Base-by-base conservation (phyloP, 257 asterid genomes). In the Apocynum venetum region DNA sequence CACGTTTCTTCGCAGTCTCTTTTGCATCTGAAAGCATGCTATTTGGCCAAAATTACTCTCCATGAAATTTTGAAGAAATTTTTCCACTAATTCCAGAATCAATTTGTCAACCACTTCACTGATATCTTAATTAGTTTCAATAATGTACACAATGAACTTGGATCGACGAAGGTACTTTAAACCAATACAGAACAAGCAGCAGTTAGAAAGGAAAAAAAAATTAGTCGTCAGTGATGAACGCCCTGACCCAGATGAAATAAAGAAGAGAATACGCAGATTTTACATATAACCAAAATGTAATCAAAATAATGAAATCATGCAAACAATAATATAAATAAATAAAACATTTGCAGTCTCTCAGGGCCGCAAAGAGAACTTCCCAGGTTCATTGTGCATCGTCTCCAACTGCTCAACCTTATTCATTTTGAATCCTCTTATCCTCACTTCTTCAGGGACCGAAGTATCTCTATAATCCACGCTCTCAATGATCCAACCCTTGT, bases 401-500 rank as follows among this genome's bases (percentile, higher is more conserved):
- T 89, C 95, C 87, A 90, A 60, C 85, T 96, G 99, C 87, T 93
- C 97, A 13, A 85, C 83, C 77, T 87, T 92, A 78, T 86, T 88
- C 70, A 91, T 86, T 77, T 82, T 88, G 86, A 91, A 96, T 67
- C 98, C 98, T 75, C 99, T 89, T 82, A 93, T 96, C 80, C 99
- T 89, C 78, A 91, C 87, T 80, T 96, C 98, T 84, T 96, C 99
- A 15, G 95, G 91, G 68, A 78, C 78, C 4, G 97, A 87, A 73
- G 88, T 82, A 74, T 91, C 95, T 83, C 84, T 90, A 36, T 55
- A 87, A 81, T 96, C 97, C 38, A 96, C 97, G 15, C 82, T 80
- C 79, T 96, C 98, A 41, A 96, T 84, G 31, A 66, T 74, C 97
- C 98, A 93, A 46, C 99, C 98, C 14, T 87, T 90, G 80, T 96